A percentile compares a stretch with the other conserved stretches of the same genome.
phyloP scores from a whole-genome alignment of 805 yeast species.

The Ogataea allantospora region DNA sequence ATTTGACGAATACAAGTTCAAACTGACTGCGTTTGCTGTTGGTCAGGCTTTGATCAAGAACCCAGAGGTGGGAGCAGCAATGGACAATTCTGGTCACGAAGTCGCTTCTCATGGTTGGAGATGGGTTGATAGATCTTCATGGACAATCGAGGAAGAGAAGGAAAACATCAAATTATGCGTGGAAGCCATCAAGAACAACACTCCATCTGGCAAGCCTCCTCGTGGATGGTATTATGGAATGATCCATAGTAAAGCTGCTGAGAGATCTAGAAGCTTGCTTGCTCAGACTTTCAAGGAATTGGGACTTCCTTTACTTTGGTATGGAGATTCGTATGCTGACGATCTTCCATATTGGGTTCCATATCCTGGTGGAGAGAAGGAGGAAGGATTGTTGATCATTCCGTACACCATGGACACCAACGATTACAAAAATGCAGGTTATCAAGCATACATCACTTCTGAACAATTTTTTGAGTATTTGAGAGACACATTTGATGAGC shows the following conservation, averaged over 20 bases:
- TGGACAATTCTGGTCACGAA: conserved; percentile 38
- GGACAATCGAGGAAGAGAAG: conserved; percentile 34
- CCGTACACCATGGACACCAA: conserved; percentile 31
- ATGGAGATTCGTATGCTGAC: conserved; percentile 37
- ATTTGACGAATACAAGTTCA: conserved; percentile 32
- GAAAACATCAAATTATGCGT: conserved; percentile 31
- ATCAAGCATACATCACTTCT: conserved; percentile 26
- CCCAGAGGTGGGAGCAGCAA: conserved; percentile 35
- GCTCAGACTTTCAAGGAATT: conserved; percentile 24
- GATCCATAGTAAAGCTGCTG: conserved; percentile 31
- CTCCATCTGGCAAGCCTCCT: conserved; percentile 33
- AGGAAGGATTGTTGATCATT: conserved; percentile 26
- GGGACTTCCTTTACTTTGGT: conserved; percentile 34
- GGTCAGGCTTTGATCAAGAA: conserved; percentile 37
- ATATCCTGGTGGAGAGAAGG: conserved; percentile 21
- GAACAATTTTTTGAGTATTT: conserved; percentile 32
- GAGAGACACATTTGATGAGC: conserved; percentile 35
- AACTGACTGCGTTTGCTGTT: conserved; percentile 38
- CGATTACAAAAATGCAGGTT: conserved; percentile 27
- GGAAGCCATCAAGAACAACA: conserved; percentile 29
- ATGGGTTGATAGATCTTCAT: conserved; percentile 35
- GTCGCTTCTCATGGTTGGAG: conserved; percentile 39
- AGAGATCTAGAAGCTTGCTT: conserved; percentile 19
- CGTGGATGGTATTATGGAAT: conserved; percentile 38
- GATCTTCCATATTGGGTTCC: conserved; percentile 38